A percentile compares a stretch with the other conserved stretches of the same genome.
Evolutionary conservation across 768 basidiomycete genomes (phyloP).

Genomic region (Mycena haematopus): DNA sequence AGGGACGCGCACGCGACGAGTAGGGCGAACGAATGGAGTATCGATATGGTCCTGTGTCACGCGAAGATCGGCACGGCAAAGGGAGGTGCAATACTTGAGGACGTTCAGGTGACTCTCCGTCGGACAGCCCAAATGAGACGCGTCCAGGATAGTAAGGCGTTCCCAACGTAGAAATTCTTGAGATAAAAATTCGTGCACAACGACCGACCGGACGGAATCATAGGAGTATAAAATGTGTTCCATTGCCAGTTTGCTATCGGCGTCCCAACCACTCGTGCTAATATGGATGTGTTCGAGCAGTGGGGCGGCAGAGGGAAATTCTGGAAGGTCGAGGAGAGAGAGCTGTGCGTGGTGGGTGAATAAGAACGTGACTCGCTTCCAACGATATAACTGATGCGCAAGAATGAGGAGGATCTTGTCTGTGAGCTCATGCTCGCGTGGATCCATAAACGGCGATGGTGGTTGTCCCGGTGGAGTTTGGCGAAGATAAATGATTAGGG

Average conservation of each 20-base stretch:
- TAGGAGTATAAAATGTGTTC: slow-evolving; percentile 25
- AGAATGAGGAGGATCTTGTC: slow-evolving; percentile 20
- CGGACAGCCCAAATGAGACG: slow-evolving; percentile 12
- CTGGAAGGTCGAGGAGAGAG: slow-evolving; percentile 19
- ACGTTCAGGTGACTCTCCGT: slow-evolving; percentile 12
- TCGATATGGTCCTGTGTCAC: slow-evolving; percentile 4
- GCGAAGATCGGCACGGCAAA: slow-evolving; percentile 19
- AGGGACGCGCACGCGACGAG: slow-evolving; percentile 4
- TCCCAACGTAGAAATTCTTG: slow-evolving; percentile 23
- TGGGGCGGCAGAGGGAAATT: slow-evolving; percentile 9
- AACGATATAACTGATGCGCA: slow-evolving; percentile 20
- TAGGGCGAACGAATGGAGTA: slow-evolving; percentile 13
- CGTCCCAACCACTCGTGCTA: slow-evolving; percentile 16
- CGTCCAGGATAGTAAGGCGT: slow-evolving; percentile 22
- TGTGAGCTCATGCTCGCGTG: slow-evolving; percentile 24
- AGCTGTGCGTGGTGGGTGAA: slow-evolving; percentile 14
- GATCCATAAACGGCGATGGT: slow-evolving; percentile 1
- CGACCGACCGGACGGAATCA: slow-evolving; percentile 20
- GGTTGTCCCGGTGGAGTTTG: slow-evolving; percentile 20
- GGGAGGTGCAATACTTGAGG: slow-evolving; percentile 15
- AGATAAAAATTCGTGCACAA: slow-evolving; percentile 14
- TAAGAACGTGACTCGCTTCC: slow-evolving; percentile 27
- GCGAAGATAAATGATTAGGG: slow-evolving; percentile 25
- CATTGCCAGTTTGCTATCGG: not conserved
- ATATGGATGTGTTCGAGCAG: slow-evolving; percentile 26